Conservation (phyloP, 305 asterid genomes). For the Fraxinus sp. region DNA sequence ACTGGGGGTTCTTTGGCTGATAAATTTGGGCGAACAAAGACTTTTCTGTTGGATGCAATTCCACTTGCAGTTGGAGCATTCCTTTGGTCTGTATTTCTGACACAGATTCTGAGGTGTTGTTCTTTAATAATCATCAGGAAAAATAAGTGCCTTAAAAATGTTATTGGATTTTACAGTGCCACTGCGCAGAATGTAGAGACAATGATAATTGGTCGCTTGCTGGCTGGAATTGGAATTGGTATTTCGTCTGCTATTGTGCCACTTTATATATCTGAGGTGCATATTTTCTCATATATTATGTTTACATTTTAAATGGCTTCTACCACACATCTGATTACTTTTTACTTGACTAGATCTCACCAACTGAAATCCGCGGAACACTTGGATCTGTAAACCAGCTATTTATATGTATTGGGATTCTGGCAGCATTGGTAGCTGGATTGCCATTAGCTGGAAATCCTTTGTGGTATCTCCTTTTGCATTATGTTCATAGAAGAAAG, state of each 20-base stretch:
- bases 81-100: constrained; percentile 62
- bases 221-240: constrained; percentile 91
- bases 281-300: constrained; percentile 8
- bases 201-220: constrained; percentile 88
- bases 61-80: constrained; percentile 88
- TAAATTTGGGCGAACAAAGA: constrained; percentile 88
- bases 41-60: constrained; percentile 82
- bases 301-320: constrained; percentile 7
- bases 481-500: constrained; percentile 14
- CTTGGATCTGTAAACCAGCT: constrained; percentile 95
- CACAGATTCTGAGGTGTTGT: constrained; percentile 1
- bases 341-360: constrained; percentile 63
- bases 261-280: constrained; percentile 96
- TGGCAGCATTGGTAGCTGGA: constrained; percentile 90
- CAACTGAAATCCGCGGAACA: constrained; percentile 92
- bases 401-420: constrained; percentile 86
- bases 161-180: constrained; percentile 49
- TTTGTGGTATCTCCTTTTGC: constrained; percentile 53
- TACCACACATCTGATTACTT: constrained; percentile 22
- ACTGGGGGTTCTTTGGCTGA: constrained; percentile 96
- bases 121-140: constrained; percentile 10
- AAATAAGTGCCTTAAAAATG: constrained; percentile 9
- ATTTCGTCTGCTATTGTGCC: constrained; percentile 95
- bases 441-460: constrained; percentile 90
- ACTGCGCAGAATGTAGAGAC: constrained; percentile 73